Conservation (phyloP, 2,329 filamentous ascomycete genomes). For the Fusarium pseudograminearum region DNA sequence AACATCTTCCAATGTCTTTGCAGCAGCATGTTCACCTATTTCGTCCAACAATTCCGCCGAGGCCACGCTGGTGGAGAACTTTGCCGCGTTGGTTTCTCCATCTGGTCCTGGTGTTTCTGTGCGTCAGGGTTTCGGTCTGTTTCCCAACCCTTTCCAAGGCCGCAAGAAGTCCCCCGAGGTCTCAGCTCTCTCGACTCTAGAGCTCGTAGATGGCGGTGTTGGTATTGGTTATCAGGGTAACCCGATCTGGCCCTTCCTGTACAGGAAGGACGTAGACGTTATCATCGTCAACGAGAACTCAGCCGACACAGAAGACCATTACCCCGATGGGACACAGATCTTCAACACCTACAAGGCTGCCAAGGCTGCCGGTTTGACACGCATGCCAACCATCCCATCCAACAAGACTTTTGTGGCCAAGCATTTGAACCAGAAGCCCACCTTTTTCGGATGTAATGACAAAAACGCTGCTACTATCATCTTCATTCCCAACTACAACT, state of each 20-base stretch:
- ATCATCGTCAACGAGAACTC: conserved; percentile 25
- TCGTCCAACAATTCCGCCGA: background rate
- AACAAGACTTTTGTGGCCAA: conserved; percentile 11
- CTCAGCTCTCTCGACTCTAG: conserved; percentile 1
- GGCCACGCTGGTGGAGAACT: conserved; percentile 1
- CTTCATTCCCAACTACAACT: conserved; percentile 18
- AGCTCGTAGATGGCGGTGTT: conserved; percentile 13
- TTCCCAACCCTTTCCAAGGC: conserved; percentile 11
- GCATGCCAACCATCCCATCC: conserved; percentile 8
- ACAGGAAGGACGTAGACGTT: conserved; percentile 6
- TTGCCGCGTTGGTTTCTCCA: background rate
- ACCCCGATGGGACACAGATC: conserved; percentile 5
- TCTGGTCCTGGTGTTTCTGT: background rate
- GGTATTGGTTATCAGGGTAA: conserved; percentile 5
- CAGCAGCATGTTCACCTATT: conserved; percentile 4
- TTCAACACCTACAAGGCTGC: conserved; percentile 16
- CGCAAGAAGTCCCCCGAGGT: background rate
- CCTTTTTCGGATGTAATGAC: conserved; percentile 7
- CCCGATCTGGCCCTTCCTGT: conserved; percentile 8
- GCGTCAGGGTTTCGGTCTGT: background rate
- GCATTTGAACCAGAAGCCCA: conserved; percentile 8
- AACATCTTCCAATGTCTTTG: conserved; percentile 14
- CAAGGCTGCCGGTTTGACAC: background rate
- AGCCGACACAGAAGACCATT: background rate
- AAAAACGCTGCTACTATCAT: conserved; percentile 2